Evolutionary conservation across 768 basidiomycete species (phyloP), one percentile per base, ranked within the genome.

Genomic region (Suillus occidentalis): DNA sequence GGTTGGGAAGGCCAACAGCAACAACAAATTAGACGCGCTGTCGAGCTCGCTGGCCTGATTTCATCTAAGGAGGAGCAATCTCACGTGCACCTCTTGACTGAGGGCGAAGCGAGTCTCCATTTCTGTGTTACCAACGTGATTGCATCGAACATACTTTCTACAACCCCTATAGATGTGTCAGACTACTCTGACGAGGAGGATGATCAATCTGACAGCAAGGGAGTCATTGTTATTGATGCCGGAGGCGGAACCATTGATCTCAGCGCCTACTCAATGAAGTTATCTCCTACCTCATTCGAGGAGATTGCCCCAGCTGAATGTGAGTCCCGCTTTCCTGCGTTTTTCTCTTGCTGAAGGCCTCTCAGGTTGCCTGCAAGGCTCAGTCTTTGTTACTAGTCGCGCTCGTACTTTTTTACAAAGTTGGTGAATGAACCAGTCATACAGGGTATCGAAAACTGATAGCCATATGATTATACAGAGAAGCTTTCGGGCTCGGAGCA

Each of bases 201-300:
- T 1, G 64, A 62, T 9, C 43, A 62, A n/a, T 36, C 67, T 77
- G 82, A 72, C 1, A 73, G 73, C 1, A 65, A 75, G 34, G 77
- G 77, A 0, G 66, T 84, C 5, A 72, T 83, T 22, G 70, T 85
- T 6, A 75, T 84, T 18, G 85, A 85, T 69, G 82, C 81, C 10
- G 85, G 84, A 8, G 79, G 81, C 0, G 75, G 75, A 4, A 81
- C 76, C 6, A 65, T 78, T 18, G 80, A 80, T 60, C 31, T 80
- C 34, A 83, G 81, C 63, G 77, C 73, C 37, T 81, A 72, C 71
- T 74, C 66, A 4, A 68, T 73, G 50, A 73, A 66, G 10, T 28
- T 72, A 6, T 72, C 68, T 1, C 67, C 70, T 1, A 66, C 40
- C 28, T 65, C 64, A 14, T 73, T 81, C 45, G 69, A 82, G 50